These are phyloP conservation scores for Gentiana dahurica DNA, from an alignment of 257 asterid genomes.

Conservation along the genomic window DNA sequence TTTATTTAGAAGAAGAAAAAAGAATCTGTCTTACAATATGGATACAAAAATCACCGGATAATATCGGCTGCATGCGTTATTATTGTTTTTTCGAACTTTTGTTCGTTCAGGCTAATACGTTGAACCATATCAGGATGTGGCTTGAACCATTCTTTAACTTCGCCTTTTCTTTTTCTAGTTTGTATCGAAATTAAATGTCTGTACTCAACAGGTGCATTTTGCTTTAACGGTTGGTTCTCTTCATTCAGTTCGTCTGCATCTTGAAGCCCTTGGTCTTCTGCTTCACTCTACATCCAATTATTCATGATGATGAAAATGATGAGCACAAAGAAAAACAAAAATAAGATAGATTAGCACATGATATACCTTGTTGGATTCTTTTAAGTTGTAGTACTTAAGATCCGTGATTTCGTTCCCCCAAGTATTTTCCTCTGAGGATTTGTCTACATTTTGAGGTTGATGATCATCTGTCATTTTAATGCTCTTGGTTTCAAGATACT, in stretches of 20 bases:
- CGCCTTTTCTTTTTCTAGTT: constrained; percentile 55
- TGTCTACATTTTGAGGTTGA: constrained; percentile 15
- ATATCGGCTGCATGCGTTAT: constrained; percentile 52
- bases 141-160: constrained; percentile 46
- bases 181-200: constrained; percentile 55
- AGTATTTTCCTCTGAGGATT: constrained; percentile 33
- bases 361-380: constrained; percentile 15
- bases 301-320: too few species aligned
- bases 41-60: constrained; percentile 28
- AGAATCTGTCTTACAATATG: not conserved
- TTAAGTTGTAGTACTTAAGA: constrained; percentile 2
- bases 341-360: not conserved
- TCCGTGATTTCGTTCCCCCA: constrained; percentile 59
- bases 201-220: constrained; percentile 39
- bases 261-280: constrained; percentile 17
- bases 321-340: not conserved
- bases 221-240: constrained; percentile 12
- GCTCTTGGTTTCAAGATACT: constrained; percentile 37
- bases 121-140: constrained; percentile 33
- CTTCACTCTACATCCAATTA: constrained; percentile 14
- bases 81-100: constrained; percentile 60
- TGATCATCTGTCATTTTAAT: constrained; percentile 18
- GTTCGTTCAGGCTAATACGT: constrained; percentile 74
- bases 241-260: constrained; percentile 37
- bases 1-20: too few species aligned